Evolutionary conservation across 2,329 filamentous ascomycete species (phyloP), one percentile per base, ranked within the genome.

Genomic region (Didymella glomerata): DNA sequence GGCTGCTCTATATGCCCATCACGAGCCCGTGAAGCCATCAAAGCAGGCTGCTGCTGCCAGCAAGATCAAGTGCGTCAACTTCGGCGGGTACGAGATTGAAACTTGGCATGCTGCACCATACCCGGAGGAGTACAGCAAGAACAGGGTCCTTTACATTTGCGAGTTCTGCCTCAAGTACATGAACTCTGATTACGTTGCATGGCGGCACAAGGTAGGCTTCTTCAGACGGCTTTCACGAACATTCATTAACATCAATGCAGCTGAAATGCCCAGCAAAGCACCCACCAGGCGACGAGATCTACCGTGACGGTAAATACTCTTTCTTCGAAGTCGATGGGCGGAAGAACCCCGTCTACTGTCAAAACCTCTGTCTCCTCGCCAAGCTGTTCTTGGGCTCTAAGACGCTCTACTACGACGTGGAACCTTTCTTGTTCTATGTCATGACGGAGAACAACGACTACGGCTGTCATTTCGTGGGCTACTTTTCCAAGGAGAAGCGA

Each of bases 91-190:
- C 84, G 95, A 99, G 77, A 99, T 99, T 68, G 95, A 99, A 75
- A 99, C 95, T 3, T 98, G 95, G 93, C 97, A 99, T 79, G 94
- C 95, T 28, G 95, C 95, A 38, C 96, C 95, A 13, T 99, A 99
- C 75, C 95, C 95, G 0, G 95, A 97, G 75, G 95, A 99, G 78
- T 99, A 99, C 81, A 98, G 93, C 76, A 88, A 94, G 64, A 98
- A 99, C 74, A 89, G 92, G 28, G 91, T 97, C 36, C 85, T 99
- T n/a, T 98, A 97, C 78, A 98, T 99, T 64, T 99, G 95, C 83
- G 96, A 99, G 77, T 99, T 98, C 77, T 99, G 95, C 76, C 83
- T 99, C 60, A 99, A 98, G 79, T 99, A 99, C 80, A 97, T 99
- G 93, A 97, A 96, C 77, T 98, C 95, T 18, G 94, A 97, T 76